Evolutionary conservation across 257 asterid genomes (phyloP).

Genomic region (Solanum pennellii): DNA sequence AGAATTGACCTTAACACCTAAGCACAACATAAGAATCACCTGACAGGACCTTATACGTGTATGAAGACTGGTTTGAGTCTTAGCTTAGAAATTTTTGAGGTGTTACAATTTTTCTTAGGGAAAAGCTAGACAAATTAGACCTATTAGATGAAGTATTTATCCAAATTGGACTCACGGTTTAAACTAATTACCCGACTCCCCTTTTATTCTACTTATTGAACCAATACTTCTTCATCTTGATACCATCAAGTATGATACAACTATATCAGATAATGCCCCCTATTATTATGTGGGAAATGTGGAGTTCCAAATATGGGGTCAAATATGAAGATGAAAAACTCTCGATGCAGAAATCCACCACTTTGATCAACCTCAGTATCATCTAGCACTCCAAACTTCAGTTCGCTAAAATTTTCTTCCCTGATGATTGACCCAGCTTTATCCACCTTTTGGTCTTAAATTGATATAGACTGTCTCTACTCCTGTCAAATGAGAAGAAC

Average conservation of each 20-base stretch:
- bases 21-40: neutral
- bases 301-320: too few relatives aligned
- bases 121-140: neutral
- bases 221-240: neutral
- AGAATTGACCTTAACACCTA: neutral
- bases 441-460: too few relatives aligned
- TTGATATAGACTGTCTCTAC: too few relatives aligned
- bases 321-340: too few relatives aligned
- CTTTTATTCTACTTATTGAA: neutral
- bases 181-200: neutral
- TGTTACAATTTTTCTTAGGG: neutral
- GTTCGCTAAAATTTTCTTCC: too few relatives aligned
- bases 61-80: neutral
- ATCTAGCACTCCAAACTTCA: too few relatives aligned
- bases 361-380: too few relatives aligned
- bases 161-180: neutral
- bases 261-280: neutral
- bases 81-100: neutral
- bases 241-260: neutral
- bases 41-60: neutral
- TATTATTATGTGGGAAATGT: too few relatives aligned
- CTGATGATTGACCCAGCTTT: too few relatives aligned
- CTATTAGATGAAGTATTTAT: too few relatives aligned
- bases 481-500: too few relatives aligned
- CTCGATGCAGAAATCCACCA: too few relatives aligned